Conservation (phyloP, 2,329 filamentous ascomycete genomes). For the Aspergillus thermomutatus region DNA sequence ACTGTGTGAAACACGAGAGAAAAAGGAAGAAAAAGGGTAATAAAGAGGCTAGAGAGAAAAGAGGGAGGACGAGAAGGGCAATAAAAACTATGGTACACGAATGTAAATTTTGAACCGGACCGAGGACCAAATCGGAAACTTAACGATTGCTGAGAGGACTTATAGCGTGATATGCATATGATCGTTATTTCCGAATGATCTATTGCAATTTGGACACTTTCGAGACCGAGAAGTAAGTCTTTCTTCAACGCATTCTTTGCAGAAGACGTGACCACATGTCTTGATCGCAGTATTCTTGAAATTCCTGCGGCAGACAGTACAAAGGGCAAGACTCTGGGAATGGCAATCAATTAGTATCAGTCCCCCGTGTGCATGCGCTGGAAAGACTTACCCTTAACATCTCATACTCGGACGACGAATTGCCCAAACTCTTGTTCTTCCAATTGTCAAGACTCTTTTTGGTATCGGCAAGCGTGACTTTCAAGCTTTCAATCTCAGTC, state of each 20-base stretch:
- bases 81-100: conserved; percentile 34
- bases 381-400: conserved; percentile 71
- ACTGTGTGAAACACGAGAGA: conserved; percentile 11
- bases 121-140: conserved; percentile 8
- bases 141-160: conserved; percentile 11
- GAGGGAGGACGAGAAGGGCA: conserved; percentile 15
- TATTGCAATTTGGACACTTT: conserved; percentile 92
- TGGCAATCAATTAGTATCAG: conserved; percentile 16
- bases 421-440: conserved; percentile 78
- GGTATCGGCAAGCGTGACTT: conserved; percentile 70
- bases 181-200: conserved; percentile 86
- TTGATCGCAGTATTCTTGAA: conserved; percentile 94
- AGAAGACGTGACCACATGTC: conserved; percentile 93
- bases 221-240: conserved; percentile 84
- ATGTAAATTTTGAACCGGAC: conserved; percentile 4
- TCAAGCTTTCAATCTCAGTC: conserved; percentile 74
- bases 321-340: conserved; percentile 69
- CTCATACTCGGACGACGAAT: conserved; percentile 77
- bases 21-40: conserved; percentile 12
- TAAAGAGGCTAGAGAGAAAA: conserved; percentile 13
- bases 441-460: conserved; percentile 81
- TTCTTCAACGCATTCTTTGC: conserved; percentile 84
- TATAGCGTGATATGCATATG: conserved; percentile 64
- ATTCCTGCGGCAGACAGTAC: conserved; percentile 85
- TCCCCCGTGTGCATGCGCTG: background rate